Conservation (phyloP, 2,329 filamentous ascomycete genomes). For the Dothideomycetidae sp. region DNA sequence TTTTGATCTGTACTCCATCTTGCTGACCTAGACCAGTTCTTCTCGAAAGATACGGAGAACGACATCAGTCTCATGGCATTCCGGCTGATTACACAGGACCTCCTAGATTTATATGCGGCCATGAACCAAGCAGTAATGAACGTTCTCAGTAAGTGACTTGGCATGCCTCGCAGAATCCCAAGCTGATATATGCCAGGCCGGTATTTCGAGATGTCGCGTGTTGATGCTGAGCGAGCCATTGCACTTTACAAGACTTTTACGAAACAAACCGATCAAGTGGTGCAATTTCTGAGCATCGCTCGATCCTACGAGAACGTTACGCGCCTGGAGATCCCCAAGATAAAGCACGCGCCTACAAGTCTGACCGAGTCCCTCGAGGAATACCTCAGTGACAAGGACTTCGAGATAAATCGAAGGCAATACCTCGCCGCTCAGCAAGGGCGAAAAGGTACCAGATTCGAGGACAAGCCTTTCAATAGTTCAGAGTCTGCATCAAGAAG, state of each 20-base stretch:
- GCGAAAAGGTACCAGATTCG: constrained; percentile 37
- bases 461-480: constrained; percentile 25
- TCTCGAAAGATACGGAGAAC: constrained; percentile 81
- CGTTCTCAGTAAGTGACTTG: constrained; percentile 59
- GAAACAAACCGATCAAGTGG: constrained; percentile 80
- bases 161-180: constrained; percentile 5
- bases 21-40: constrained; percentile 41
- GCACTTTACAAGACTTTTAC: constrained; percentile 86
- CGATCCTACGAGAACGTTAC: constrained; percentile 87
- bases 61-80: constrained; percentile 95
- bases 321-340: constrained; percentile 82
- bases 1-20: background rate
- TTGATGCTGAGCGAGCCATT: constrained; percentile 83
- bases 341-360: constrained; percentile 93
- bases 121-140: constrained; percentile 97
- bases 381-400: constrained; percentile 87
- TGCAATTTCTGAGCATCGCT: constrained; percentile 75
- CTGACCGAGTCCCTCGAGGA: constrained; percentile 81
- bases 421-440: constrained; percentile 80
- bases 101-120: constrained; percentile 80
- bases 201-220: constrained; percentile 95
- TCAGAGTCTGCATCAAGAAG: constrained; percentile 11
- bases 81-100: constrained; percentile 74
- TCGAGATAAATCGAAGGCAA: constrained; percentile 82
- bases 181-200: constrained; percentile 46